These are phyloP conservation scores for Rhodotorula glutinis DNA, from an alignment of 1,284 basidiomycete species.

Conservation along the genomic window DNA sequence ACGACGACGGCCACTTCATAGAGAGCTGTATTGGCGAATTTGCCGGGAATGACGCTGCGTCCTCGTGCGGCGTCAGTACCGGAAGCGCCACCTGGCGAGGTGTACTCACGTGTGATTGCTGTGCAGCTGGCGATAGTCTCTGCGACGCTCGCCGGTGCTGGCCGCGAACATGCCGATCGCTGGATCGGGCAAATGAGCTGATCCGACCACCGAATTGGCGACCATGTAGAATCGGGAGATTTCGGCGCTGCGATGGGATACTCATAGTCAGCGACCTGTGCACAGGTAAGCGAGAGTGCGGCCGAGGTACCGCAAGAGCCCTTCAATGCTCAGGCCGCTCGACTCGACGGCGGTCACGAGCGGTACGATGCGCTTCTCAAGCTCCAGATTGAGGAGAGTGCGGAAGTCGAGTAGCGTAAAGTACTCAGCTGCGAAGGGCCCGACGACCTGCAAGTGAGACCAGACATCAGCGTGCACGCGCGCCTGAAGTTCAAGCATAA, in stretches of 20 bases:
- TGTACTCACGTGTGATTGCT: slow-evolving; percentile 63
- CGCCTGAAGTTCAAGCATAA: not conserved
- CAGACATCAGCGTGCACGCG: not conserved
- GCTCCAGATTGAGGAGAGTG: slow-evolving; percentile 67
- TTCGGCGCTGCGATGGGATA: slow-evolving; percentile 47
- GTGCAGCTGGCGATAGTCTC: slow-evolving; percentile 61
- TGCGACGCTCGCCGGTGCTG: slow-evolving; percentile 49
- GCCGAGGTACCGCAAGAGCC: not conserved
- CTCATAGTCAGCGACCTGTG: not conserved
- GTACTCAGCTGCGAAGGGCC: slow-evolving; percentile 58
- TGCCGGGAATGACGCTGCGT: slow-evolving; percentile 65
- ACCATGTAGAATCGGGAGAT: slow-evolving; percentile 62
- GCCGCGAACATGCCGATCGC: slow-evolving; percentile 63
- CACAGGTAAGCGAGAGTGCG: no score
- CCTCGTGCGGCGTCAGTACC: no score
- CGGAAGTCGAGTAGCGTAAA: slow-evolving; percentile 67
- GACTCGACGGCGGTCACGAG: slow-evolving; percentile 61
- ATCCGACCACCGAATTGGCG: slow-evolving; percentile 66
- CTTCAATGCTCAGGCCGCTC: not conserved
- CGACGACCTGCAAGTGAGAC: slow-evolving; percentile 57
- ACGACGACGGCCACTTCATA: slow-evolving; percentile 72
- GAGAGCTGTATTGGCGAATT: slow-evolving; percentile 64
- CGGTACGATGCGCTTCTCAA: slow-evolving; percentile 64
- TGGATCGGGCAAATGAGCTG: slow-evolving; percentile 62
- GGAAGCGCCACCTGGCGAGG: not conserved